These are phyloP conservation scores for Gypsophila paniculata DNA, from an alignment of 179 eudicot species.

Conservation along the genomic window DNA sequence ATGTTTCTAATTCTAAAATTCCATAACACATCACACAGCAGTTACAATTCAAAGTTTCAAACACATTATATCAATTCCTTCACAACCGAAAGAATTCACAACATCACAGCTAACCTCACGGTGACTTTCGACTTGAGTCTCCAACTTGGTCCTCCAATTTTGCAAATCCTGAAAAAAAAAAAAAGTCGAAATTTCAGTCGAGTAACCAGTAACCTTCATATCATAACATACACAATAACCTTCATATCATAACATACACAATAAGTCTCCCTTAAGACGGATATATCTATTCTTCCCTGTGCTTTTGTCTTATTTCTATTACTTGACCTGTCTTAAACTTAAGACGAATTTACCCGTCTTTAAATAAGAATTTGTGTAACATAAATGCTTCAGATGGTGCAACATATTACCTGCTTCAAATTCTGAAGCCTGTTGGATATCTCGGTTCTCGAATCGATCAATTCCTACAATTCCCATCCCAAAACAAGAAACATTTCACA, in stretches of 20 bases:
- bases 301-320: background rate
- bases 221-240: no score
- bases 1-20: background rate
- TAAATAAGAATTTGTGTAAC: no score
- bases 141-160: conserved; percentile 72
- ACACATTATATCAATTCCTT: background rate
- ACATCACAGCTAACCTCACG: conserved; percentile 45
- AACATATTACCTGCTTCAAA: conserved; percentile 43
- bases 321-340: no score
- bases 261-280: no score
- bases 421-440: conserved; percentile 46
- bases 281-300: no score
- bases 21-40: background rate
- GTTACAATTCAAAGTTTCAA: background rate
- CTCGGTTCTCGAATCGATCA: conserved; percentile 48
- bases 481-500: background rate
- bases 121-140: conserved; percentile 65
- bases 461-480: conserved; percentile 27
- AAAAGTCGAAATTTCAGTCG: background rate
- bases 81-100: conserved; percentile 2
- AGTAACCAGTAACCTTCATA: background rate
- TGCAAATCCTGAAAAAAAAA: conserved; percentile 56
- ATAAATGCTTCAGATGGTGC: background rate
- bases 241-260: no score
- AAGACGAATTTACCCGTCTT: no score